A percentile compares a stretch with the other conserved stretches of the same genome.
phyloP scores from a whole-genome alignment of 2,329 filamentous ascomycete species.

The Colletotrichum gloeosporioides region DNA sequence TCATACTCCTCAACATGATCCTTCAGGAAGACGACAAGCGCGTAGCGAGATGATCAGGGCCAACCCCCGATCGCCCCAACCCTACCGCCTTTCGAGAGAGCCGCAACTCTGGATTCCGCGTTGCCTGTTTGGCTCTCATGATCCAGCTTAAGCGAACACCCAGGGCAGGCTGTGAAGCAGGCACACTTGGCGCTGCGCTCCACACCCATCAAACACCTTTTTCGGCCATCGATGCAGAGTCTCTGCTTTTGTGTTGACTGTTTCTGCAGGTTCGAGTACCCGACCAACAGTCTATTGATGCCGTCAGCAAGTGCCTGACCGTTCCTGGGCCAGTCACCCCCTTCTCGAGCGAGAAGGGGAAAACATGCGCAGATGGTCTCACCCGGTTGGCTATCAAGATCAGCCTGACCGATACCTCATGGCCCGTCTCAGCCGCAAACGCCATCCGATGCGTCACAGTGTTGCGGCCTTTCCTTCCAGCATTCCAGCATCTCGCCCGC shows the following conservation, averaged over 20 bases:
- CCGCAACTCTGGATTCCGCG: background rate
- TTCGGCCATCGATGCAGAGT: background rate
- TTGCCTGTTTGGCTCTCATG: background rate
- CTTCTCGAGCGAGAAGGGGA: background rate
- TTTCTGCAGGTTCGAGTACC: background rate
- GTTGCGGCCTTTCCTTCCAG: background rate
- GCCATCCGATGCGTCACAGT: conserved; percentile 10
- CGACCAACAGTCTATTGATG: background rate
- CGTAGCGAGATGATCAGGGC: conserved; percentile 18
- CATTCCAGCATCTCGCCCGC: background rate
- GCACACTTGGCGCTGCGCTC: background rate
- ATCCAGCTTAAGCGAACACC: background rate
- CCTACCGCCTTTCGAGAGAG: conserved; percentile 5
- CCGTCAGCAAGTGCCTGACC: background rate
- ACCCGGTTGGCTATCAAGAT: background rate
- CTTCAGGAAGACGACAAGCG: conserved; percentile 21
- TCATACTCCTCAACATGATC: conserved; percentile 6
- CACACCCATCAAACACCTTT: background rate
- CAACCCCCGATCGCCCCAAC: conserved; percentile 5
- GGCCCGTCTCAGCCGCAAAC: conserved; percentile 18
- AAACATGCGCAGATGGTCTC: background rate
- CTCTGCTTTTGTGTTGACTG: background rate
- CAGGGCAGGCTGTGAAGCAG: background rate
- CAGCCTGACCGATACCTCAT: background rate
- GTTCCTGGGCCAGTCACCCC: background rate